These are phyloP conservation scores for Hemisphaericaspora lyxosophila DNA, from an alignment of 1,139 yeast species.

Conservation along the genomic window DNA sequence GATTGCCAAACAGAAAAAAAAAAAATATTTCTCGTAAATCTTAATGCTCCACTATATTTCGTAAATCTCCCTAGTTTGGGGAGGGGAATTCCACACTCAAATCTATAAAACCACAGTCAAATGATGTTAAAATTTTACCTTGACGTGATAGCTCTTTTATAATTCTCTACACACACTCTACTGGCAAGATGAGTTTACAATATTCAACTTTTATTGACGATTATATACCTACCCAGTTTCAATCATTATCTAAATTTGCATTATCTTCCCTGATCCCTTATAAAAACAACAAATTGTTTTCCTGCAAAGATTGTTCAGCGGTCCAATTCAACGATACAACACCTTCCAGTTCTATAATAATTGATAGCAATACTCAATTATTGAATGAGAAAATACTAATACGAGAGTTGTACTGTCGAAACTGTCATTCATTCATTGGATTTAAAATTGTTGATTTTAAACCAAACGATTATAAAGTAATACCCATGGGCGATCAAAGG, in stretches of 20 bases:
- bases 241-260: slow-evolving; percentile 1
- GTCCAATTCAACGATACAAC: slow-evolving; percentile 8
- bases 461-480: slow-evolving; percentile 3
- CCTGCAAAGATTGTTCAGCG: slow-evolving; percentile 16
- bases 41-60: neutral
- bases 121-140: too few species aligned
- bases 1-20: neutral
- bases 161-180: too few species aligned
- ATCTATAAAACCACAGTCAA: too few species aligned
- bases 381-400: slow-evolving; percentile 11
- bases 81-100: too few species aligned
- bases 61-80: too few species aligned
- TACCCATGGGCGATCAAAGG: slow-evolving; percentile 1
- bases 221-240: slow-evolving; percentile 8
- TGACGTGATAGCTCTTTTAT: too few species aligned
- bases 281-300: slow-evolving; percentile 4
- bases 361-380: slow-evolving; percentile 8
- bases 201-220: slow-evolving; percentile 6
- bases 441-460: slow-evolving; percentile 15
- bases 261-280: neutral
- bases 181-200: neutral
- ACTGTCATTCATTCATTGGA: slow-evolving; percentile 18
- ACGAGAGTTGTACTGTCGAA: slow-evolving; percentile 15
- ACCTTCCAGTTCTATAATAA: slow-evolving; percentile 9
- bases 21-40: neutral